These are phyloP conservation scores for Pseudonitzschia delicatissima DNA, from an alignment of 108 stramenopile genomes.

Conservation along the genomic window DNA sequence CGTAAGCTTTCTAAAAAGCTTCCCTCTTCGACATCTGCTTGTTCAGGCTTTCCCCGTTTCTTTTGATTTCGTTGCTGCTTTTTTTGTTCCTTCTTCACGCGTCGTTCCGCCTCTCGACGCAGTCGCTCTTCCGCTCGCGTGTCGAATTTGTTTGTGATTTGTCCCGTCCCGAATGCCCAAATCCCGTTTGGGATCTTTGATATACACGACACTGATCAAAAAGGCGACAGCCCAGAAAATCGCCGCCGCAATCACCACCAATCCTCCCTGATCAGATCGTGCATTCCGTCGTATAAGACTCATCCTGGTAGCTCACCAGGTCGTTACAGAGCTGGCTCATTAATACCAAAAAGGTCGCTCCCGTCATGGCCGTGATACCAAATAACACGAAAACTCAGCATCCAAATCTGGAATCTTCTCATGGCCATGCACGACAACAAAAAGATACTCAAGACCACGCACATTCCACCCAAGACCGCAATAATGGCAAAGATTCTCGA, in stretches of 20 bases:
- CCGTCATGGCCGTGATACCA: constrained; percentile 13
- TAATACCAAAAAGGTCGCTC: constrained; percentile 22
- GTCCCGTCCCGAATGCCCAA: constrained; percentile 23
- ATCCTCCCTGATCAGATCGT: constrained; percentile 40
- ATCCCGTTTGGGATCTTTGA: constrained; percentile 28
- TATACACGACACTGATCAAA: constrained; percentile 35
- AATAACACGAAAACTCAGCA: constrained; percentile 16
- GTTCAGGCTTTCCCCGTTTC: too few relatives aligned
- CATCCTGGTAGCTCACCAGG: constrained; percentile 31
- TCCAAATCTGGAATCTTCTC: constrained; percentile 31
- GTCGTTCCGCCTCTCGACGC: constrained; percentile 1
- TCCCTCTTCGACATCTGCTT: too few relatives aligned
- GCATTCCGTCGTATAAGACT: constrained; percentile 24
- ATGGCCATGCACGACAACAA: constrained; percentile 36
- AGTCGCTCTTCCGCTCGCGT: constrained; percentile 12
- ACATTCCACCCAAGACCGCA: constrained; percentile 23
- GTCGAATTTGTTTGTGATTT: constrained; percentile 30
- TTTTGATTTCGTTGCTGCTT: not conserved
- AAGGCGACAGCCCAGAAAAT: constrained; percentile 38
- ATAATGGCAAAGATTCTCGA: constrained; percentile 31
- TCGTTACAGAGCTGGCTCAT: constrained; percentile 17
- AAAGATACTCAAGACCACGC: constrained; percentile 18
- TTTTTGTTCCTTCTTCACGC: not conserved
- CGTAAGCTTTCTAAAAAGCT: too few relatives aligned
- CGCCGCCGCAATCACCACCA: constrained; percentile 27